Percentiles rank a stretch among this genome's conserved stretches.
Conservation (phyloP, 83 land plant genomes). For the Larix sibirica region DNA sequence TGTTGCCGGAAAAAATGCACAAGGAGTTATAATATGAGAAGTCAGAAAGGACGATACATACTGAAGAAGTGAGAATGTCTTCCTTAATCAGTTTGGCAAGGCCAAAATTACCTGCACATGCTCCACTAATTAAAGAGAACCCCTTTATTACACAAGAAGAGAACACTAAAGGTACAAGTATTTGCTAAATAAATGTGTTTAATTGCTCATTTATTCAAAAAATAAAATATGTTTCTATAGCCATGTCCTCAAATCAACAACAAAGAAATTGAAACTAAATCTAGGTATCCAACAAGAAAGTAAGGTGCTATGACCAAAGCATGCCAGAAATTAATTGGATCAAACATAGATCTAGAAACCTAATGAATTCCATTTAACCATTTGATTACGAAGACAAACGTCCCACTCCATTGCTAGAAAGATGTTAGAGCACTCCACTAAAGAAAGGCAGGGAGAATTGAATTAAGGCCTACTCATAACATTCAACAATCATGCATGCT, state of each 20-base stretch:
- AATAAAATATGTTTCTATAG: background rate
- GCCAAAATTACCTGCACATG: constrained; percentile 93
- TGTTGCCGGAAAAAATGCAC: background rate
- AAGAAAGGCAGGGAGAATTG: background rate
- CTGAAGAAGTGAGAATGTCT: constrained; percentile 95
- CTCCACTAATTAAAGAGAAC: background rate
- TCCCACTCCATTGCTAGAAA: constrained; percentile 84
- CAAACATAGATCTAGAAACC: background rate
- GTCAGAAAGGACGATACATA: constrained; percentile 20
- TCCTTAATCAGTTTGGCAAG: constrained; percentile 91
- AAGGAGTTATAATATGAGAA: background rate
- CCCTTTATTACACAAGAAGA: background rate
- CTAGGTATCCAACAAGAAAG: background rate
- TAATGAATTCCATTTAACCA: background rate
- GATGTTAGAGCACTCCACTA: constrained; percentile 78
- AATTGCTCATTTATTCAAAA: background rate
- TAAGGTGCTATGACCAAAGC: background rate
- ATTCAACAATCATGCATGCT: background rate
- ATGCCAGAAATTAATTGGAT: background rate
- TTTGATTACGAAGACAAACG: constrained; percentile 66
- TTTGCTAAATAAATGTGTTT: background rate
- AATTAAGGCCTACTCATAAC: background rate
- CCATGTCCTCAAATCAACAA: background rate
- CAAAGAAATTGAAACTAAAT: background rate
- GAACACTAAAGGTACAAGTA: background rate